These are phyloP conservation scores for Pisolithus thermaeus DNA, from an alignment of 1,284 basidiomycete genomes.

Conservation along the genomic window DNA sequence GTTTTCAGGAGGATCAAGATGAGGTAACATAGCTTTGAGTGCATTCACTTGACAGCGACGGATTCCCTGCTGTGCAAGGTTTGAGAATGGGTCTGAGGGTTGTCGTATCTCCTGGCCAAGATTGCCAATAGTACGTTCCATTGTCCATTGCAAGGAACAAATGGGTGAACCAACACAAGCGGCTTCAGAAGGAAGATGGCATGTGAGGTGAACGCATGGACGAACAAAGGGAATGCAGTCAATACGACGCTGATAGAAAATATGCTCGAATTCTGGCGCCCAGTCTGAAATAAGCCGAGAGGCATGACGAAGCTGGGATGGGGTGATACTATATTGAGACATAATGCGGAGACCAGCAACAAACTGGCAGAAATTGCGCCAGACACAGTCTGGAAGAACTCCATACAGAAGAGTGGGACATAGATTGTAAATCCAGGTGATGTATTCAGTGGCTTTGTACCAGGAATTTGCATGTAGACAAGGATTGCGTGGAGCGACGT, in stretches of 20 bases:
- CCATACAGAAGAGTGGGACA: constrained; percentile 25
- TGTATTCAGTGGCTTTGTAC: constrained; percentile 20
- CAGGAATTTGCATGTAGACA: neutral
- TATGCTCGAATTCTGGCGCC: neutral
- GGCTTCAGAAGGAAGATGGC: constrained; percentile 14
- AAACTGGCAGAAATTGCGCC: neutral
- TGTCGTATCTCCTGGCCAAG: no score
- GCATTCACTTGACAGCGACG: constrained; percentile 3
- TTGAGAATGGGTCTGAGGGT: no score
- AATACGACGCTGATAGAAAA: neutral
- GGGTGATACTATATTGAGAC: no score
- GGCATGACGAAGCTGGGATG: neutral
- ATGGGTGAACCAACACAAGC: constrained; percentile 20
- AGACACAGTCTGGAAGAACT: constrained; percentile 17
- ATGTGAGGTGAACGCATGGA: neutral
- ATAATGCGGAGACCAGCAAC: no score
- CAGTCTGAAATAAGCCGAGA: neutral
- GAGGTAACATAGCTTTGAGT: neutral
- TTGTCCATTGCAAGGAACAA: constrained; percentile 9
- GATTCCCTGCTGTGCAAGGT: no score
- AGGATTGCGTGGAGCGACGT: constrained; percentile 3
- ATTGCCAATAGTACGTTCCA: constrained; percentile 4
- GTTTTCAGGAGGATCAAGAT: neutral
- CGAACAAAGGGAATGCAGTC: constrained; percentile 1
- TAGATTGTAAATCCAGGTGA: constrained; percentile 28